Evolutionary conservation across 2,329 filamentous ascomycete genomes (phyloP), one percentile per base, ranked within the genome.

Genomic region (Aspergillus candidus): DNA sequence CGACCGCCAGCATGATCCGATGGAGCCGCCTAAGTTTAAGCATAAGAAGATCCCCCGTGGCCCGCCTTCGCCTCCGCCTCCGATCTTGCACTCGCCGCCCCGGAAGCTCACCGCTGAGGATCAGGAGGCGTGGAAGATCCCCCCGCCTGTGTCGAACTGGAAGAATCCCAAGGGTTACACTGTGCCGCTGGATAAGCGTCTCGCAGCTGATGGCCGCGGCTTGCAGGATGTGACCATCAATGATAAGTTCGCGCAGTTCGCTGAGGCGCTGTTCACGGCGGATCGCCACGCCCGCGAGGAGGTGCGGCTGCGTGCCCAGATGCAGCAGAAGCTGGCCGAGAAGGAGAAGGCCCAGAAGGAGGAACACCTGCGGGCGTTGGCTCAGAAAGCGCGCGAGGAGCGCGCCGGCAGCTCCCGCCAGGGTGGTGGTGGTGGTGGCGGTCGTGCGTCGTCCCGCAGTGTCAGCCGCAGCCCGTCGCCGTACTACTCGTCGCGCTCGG

Each of bases 101-200:
- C 77, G 93, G 50, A 98, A 97, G 62, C 76, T 98, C 49, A 98
- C 93, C 1, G 93, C 91, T 5, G 90, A 95, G 65, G 93, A 98
- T 57, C 91, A 97, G 67, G 93, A 97, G 66, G 88, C 87, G 47
- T 98, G 93, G 93, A 89, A 84, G 60, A 96, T 88, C 29, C 83
- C 83, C 0, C 89, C 91, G 2, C 87, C 91, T 0, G 84, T 98
- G 2, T 94, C 88, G 14, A 97, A 97, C 67, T 98, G 93, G 93
- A 98, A 98, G 78, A 98, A 98, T 66, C 88, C 91, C 1, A 97
- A 97, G 72, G 93, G 93, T 58, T 98, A 95, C 62, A 98, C 93
- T 0, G 88, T 98, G 1, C 88, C 93, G 0, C 69, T 98, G 40
- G 93, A 98, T 66, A 98, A 98, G 73, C 84, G 93, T 62, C 72